Evolutionary conservation across 2,329 filamentous ascomycete genomes (phyloP), one percentile per base, ranked within the genome.

Genomic region (Fusarium aywerte): DNA sequence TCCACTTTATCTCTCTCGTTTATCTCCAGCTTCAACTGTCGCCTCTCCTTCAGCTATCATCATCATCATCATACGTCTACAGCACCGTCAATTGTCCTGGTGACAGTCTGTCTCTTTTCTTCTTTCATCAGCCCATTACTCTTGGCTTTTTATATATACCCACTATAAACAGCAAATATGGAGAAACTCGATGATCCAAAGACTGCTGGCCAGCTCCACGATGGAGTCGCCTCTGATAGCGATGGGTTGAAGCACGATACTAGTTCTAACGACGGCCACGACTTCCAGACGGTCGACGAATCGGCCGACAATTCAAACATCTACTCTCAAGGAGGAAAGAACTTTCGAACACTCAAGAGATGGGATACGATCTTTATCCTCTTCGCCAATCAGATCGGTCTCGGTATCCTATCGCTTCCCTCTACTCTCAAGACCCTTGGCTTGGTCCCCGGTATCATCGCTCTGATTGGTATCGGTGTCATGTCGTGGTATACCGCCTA

Each of bases 401-500:
- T 75, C 7, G 74, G 74, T 25, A 74, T 75, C 76, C 89, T 91
- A 85, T 90, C 87, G 1, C 90, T 91, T 66, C 89, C 89, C 1
- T 90, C 87, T 76, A 90, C 87, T 0, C 90, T 91, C 76, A 87
- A 88, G 6, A 79, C 89, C 13, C 82, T 91, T 12, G 89, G 89
- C 6, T 80, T 91, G 16, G 85, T 91, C 11, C 89, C 89, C 0
- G 89, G 89, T 21, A 74, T 91, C 49, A 89, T 91, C 57, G 74
- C 90, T 73, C 90, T 89, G n/a, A 82, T 90, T 55, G 89, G 89
- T 7, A 82, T 76, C 2, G 78, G 89, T 36, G 87, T 90, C 8
- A 78, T 90, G 2, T 91, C 90, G 73, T 91, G 89, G 6, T 91
- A 75, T 42, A 75, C 74, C 7, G 73, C 89, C 4, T 65, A 75